Conservation (phyloP, 805 yeast species). For the Metschnikowia borealis region DNA sequence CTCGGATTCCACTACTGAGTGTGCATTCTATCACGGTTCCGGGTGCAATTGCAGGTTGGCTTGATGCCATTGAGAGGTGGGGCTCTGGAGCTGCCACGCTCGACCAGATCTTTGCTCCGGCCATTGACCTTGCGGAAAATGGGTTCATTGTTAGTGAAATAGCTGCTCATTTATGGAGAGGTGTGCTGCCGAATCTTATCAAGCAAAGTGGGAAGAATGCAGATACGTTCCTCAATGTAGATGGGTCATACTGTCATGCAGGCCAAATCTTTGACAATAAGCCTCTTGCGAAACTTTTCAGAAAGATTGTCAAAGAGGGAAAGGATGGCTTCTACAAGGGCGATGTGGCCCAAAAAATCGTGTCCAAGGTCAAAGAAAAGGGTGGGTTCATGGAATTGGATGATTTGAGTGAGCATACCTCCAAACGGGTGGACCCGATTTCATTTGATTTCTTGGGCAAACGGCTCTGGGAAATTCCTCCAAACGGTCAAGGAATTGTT, state of each 20-base stretch:
- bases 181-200: constrained; percentile 36
- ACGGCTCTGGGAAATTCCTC: constrained; percentile 77
- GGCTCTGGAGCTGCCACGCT: constrained; percentile 65
- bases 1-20: constrained; percentile 49
- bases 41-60: constrained; percentile 79
- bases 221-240: constrained; percentile 8
- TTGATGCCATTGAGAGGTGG: constrained; percentile 64
- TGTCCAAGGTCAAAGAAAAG: constrained; percentile 45
- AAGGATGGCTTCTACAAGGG: constrained; percentile 69
- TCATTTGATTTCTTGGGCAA: constrained; percentile 46
- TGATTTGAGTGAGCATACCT: constrained; percentile 55
- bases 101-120: constrained; percentile 57
- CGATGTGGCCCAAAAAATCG: constrained; percentile 61
- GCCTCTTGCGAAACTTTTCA: constrained; percentile 51
- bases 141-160: constrained; percentile 65
- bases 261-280: constrained; percentile 45
- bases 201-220: constrained; percentile 31
- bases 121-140: constrained; percentile 62
- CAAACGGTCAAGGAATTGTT: constrained; percentile 78
- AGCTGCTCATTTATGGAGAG: constrained; percentile 49
- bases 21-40: constrained; percentile 67
- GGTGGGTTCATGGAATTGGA: constrained; percentile 55
- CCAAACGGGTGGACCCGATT: constrained; percentile 66
- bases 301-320: constrained; percentile 51
- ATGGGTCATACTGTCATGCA: constrained; percentile 21